These are phyloP conservation scores for Gossypium anomalum DNA, from an alignment of 345 rosid species.

Conservation along the genomic window DNA sequence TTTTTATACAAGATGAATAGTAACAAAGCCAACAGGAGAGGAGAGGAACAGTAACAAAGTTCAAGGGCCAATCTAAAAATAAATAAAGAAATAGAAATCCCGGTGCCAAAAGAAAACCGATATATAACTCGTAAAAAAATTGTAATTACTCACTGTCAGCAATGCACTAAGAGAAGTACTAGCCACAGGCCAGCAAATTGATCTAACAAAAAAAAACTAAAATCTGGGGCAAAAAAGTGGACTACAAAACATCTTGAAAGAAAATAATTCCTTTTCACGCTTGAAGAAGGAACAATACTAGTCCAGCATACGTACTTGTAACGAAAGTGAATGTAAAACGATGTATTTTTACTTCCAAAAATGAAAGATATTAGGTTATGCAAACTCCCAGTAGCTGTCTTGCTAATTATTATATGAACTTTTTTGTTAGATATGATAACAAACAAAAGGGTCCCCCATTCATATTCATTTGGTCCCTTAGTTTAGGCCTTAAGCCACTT, in stretches of 20 bases:
- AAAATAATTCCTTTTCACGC: background rate
- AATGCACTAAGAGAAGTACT: no score
- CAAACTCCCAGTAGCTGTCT: background rate
- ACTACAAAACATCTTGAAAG: background rate
- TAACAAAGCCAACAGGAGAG: background rate
- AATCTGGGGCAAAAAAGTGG: no score
- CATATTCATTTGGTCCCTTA: no score
- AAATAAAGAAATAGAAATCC: background rate
- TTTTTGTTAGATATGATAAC: no score
- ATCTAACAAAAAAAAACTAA: no score
- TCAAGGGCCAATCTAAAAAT: background rate
- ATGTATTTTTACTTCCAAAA: background rate
- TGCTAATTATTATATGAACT: no score
- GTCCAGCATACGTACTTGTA: background rate
- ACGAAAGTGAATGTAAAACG: background rate
- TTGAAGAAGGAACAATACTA: no score
- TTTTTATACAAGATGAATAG: background rate
- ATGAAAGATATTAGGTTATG: background rate
- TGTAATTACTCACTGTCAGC: no score
- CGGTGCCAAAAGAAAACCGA: background rate
- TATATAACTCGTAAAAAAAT: background rate
- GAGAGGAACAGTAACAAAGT: background rate
- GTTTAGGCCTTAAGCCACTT: no score
- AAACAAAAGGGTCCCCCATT: no score
- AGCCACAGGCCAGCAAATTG: no score